phyloP scores from a whole-genome alignment of 352 stramenopile genomes.

The Phytophthora citrophthora region DNA sequence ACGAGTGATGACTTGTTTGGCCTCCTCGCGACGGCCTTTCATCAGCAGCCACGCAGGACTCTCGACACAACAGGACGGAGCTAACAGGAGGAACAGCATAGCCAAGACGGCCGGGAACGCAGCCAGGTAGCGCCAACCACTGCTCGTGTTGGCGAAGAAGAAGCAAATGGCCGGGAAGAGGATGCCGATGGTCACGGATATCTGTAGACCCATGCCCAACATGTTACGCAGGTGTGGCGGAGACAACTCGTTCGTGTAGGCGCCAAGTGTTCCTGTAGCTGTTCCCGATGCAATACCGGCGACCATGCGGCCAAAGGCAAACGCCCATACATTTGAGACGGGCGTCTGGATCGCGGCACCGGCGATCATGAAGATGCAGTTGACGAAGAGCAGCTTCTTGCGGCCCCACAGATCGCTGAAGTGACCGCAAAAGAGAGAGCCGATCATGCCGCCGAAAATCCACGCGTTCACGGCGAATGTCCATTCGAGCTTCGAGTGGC shows the following conservation, averaged over 20 bases:
- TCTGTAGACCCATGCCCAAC: slow-evolving; percentile 18
- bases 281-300: slow-evolving; percentile 41
- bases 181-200: slow-evolving; percentile 20
- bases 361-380: slow-evolving; percentile 45
- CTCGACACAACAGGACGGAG: slow-evolving; percentile 35
- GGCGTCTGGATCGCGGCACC: slow-evolving; percentile 37
- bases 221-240: slow-evolving; percentile 13
- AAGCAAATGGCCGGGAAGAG: slow-evolving; percentile 19
- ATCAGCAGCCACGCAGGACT: slow-evolving; percentile 35
- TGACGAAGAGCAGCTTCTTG: slow-evolving; percentile 17
- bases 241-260: slow-evolving; percentile 24
- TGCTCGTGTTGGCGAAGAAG: slow-evolving; percentile 31
- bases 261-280: slow-evolving; percentile 17
- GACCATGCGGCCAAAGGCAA: slow-evolving; percentile 41
- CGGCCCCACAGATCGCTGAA: slow-evolving; percentile 16
- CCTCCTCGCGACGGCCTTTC: slow-evolving; percentile 19
- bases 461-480: slow-evolving; percentile 50
- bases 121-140: slow-evolving; percentile 44
- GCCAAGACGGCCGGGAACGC: slow-evolving; percentile 53
- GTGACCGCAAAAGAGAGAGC: slow-evolving; percentile 40
- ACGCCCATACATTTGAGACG: slow-evolving; percentile 28
- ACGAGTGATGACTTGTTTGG: slow-evolving; percentile 33
- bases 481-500: slow-evolving; percentile 28
- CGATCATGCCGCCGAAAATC: slow-evolving; percentile 63
- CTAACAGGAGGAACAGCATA: slow-evolving; percentile 43